Evolutionary conservation across 148 eudicot genomes (phyloP).

Genomic region (Rhododendron ovatum): DNA sequence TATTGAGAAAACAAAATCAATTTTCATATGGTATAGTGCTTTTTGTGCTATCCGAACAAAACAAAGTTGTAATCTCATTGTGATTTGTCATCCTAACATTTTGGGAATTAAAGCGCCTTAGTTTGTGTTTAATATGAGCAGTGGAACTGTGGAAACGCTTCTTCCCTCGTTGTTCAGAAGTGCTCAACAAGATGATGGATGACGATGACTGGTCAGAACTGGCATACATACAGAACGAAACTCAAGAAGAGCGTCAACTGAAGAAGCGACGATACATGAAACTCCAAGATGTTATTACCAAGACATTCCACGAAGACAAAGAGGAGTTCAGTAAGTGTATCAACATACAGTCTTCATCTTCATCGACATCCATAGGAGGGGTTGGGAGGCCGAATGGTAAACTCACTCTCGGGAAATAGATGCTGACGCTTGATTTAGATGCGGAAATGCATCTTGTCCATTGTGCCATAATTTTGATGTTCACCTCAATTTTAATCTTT

Average conservation of each 20-base stretch:
- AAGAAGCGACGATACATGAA: conserved; percentile 57
- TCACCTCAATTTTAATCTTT: background rate
- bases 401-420: conserved; percentile 25
- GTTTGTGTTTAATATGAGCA: conserved; percentile 17
- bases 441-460: background rate
- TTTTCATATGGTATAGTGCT: background rate
- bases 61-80: background rate
- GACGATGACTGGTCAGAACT: conserved; percentile 54
- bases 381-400: conserved; percentile 29
- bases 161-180: conserved; percentile 85
- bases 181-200: conserved; percentile 71
- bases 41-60: background rate
- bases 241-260: conserved; percentile 50
- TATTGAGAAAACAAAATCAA: background rate
- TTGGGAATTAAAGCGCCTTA: background rate
- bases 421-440: background rate
- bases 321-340: conserved; percentile 38
- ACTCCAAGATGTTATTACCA: conserved; percentile 46
- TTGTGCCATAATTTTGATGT: background rate
- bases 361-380: conserved; percentile 35
- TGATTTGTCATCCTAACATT: background rate
- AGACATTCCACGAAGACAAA: conserved; percentile 69
- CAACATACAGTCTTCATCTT: conserved; percentile 50
- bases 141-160: conserved; percentile 84
- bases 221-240: conserved; percentile 39